A percentile compares a stretch with the other conserved stretches of the same genome.
phyloP scores from a whole-genome alignment of 2,329 filamentous ascomycete species.

The Stagonosporopsis chrysanthemi region DNA sequence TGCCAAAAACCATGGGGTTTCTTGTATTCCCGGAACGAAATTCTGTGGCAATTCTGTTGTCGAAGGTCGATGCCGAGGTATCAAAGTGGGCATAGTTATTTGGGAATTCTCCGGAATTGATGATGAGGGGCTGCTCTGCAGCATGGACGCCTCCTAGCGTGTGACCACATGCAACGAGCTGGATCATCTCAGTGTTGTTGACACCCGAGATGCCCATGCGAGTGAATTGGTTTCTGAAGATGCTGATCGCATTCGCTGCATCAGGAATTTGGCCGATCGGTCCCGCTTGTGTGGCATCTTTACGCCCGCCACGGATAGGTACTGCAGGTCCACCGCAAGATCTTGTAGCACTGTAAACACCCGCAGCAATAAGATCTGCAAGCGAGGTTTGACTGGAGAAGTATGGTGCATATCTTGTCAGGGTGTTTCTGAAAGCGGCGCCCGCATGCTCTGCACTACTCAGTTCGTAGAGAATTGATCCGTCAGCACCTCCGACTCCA shows the following conservation, averaged over 20 bases:
- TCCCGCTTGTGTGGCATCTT: slow-evolving; percentile 61
- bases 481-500: slow-evolving; percentile 64
- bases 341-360: slow-evolving; percentile 65
- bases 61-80: slow-evolving; percentile 57
- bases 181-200: slow-evolving; percentile 63
- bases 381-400: slow-evolving; percentile 61
- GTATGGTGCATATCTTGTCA: slow-evolving; percentile 61
- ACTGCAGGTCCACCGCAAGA: slow-evolving; percentile 66
- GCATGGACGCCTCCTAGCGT: slow-evolving; percentile 67
- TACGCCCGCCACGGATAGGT: slow-evolving; percentile 61
- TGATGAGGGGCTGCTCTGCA: slow-evolving; percentile 61
- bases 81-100: slow-evolving; percentile 51
- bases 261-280: slow-evolving; percentile 62
- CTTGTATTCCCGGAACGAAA: slow-evolving; percentile 63
- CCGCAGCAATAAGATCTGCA: slow-evolving; percentile 66
- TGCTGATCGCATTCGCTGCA: slow-evolving; percentile 62
- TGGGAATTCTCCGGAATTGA: slow-evolving; percentile 53
- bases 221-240: slow-evolving; percentile 63
- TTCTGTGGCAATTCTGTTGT: slow-evolving; percentile 65
- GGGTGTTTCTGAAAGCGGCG: slow-evolving; percentile 55
- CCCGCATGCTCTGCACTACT: slow-evolving; percentile 64
- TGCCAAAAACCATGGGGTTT: slow-evolving; percentile 64
- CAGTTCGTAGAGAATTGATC: slow-evolving; percentile 67
- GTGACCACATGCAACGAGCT: slow-evolving; percentile 67
- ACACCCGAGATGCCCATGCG: slow-evolving; percentile 63